phyloP scores from a whole-genome alignment of 2,329 filamentous ascomycete species.

The Microdochium nivale region DNA sequence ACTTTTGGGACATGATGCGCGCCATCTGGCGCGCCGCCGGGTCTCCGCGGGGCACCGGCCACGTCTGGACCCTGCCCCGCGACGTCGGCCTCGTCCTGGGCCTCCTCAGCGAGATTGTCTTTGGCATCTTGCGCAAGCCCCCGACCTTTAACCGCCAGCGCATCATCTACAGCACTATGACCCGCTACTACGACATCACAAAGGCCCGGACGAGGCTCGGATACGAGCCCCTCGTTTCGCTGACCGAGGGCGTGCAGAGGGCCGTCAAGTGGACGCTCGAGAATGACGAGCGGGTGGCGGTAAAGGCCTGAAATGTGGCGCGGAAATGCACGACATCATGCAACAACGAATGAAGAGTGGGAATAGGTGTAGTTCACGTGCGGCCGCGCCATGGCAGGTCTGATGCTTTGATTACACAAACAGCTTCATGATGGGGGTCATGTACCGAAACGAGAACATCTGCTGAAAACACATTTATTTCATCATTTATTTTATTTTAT shows the following conservation, averaged over 20 bases:
- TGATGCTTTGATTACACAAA: background rate
- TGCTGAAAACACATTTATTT: too few species aligned
- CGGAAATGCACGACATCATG: background rate
- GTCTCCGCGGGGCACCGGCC: conserved; percentile 37
- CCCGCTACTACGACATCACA: conserved; percentile 66
- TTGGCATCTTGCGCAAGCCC: conserved; percentile 37
- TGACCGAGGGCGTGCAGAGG: conserved; percentile 54
- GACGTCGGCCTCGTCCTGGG: conserved; percentile 44
- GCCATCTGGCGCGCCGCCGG: conserved; percentile 64
- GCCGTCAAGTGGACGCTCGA: conserved; percentile 47
- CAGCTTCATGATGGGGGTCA: background rate
- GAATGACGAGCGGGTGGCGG: background rate
- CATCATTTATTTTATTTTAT: too few species aligned
- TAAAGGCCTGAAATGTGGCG: background rate
- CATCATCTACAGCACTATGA: conserved; percentile 64
- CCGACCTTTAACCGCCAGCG: conserved; percentile 51
- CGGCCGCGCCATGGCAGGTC: too few species aligned
- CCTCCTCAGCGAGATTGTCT: conserved; percentile 42
- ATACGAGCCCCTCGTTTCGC: conserved; percentile 57
- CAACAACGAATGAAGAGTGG: background rate
- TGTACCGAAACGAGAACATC: background rate
- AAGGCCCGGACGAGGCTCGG: conserved; percentile 66
- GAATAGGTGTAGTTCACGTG: too few species aligned
- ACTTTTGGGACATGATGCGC: conserved; percentile 84
- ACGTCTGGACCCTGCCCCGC: conserved; percentile 46